Evolutionary conservation across 495 filamentous ascomycete genomes (phyloP), one percentile per base, ranked within the genome.

Genomic region (Aspergillus sclerotioniger): DNA sequence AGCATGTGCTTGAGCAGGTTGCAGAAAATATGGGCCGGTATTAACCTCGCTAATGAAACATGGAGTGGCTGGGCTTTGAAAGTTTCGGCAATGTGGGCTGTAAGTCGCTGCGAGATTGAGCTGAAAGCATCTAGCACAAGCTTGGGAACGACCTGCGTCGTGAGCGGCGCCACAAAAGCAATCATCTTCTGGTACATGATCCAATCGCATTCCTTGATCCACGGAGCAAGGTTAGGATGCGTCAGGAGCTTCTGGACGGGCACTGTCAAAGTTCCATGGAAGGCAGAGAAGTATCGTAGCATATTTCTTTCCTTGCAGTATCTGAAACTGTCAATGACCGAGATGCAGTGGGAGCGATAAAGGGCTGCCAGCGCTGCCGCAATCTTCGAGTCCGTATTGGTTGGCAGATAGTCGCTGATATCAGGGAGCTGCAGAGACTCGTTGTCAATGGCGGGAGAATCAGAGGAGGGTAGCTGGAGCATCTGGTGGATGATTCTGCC

Each of bases 121-220:
- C 89, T 84, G 43, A 98, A 84, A 1, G 91, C 87, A 62, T 91
- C 86, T 28, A 96, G 76, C 15, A 97, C 91, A 10, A 84, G 76
- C 46, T 90, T 85, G 2, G 94, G 95, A 2, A 94, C 87, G 12
- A 95, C 91, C 69, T 97, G 91, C 9, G 96, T 81, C 0, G 91
- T 91, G 32, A 98, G 78, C 6, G 85, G 85, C 6, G 90, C 86
- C 28, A 98, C 82, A 53, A 96, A 90, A 25, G 88, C 85, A 71
- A 96, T 90, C 91, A 98, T 96, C 62, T 92, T 92, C 71, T 89
- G 91, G 67, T 98, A 98, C 80, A 97, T 91, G 37, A 92, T 76
- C 76, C 92, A 93, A 62, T 98, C 94, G 63, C 91, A 96, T 67
- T 95, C 88, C 63, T 90, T 88, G 60, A 98, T 95, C 94, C 94